Evolutionary conservation across 2,329 filamentous ascomycete species (phyloP).

Genomic region (Botrytis squamosa): DNA sequence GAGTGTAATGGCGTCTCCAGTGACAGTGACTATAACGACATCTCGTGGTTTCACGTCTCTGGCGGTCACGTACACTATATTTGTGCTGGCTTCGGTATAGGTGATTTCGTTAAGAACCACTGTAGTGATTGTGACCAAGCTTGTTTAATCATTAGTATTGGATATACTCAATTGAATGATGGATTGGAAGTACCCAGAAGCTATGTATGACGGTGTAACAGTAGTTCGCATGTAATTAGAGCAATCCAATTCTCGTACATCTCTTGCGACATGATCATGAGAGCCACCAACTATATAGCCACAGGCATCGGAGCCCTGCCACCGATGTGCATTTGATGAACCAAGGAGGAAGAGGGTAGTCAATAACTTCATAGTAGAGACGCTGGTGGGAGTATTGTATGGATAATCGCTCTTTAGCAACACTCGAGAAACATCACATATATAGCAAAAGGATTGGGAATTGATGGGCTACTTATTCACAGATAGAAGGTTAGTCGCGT

Average conservation of each 20-base stretch:
- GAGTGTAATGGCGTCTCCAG: background rate
- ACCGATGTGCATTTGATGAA: slow-evolving; percentile 8
- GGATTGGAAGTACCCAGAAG: background rate
- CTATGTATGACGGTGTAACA: slow-evolving; percentile 6
- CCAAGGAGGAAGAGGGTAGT: background rate
- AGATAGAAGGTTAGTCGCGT: background rate
- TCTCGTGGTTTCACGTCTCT: background rate
- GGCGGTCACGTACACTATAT: slow-evolving; percentile 7
- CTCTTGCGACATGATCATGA: slow-evolving; percentile 5
- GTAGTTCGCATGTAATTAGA: slow-evolving; percentile 8
- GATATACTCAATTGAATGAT: background rate
- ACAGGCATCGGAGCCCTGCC: background rate
- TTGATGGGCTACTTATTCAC: background rate
- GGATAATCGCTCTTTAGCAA: background rate
- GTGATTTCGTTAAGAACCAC: background rate
- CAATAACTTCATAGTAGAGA: background rate
- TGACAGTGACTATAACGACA: background rate
- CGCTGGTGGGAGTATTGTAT: background rate
- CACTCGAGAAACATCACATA: background rate
- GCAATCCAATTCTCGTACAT: slow-evolving; percentile 12
- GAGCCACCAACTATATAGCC: slow-evolving; percentile 2
- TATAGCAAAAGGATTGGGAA: background rate
- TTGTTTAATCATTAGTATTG: background rate
- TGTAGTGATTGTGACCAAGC: background rate
- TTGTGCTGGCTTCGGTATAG: slow-evolving; percentile 1